These are phyloP conservation scores for Hyaloscypha bicolor DNA, from an alignment of 495 filamentous ascomycete genomes.

Conservation along the genomic window DNA sequence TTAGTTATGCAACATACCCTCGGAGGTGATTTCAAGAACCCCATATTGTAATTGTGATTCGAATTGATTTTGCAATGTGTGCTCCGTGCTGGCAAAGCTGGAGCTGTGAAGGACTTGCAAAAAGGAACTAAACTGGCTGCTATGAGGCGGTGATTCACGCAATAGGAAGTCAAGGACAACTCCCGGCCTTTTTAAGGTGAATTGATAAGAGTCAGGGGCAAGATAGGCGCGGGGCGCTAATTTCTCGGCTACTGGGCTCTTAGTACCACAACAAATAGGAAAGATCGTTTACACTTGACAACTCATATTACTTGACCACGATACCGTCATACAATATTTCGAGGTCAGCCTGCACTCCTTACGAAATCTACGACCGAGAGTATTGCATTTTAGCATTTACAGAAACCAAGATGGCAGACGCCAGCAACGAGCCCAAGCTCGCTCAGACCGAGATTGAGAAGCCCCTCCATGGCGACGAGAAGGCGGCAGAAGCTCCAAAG, in stretches of 20 bases:
- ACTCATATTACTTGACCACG: conserved; percentile 4
- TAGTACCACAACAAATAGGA: conserved; percentile 16
- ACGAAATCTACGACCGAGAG: not conserved
- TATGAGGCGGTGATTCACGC: not conserved
- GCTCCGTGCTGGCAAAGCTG: not conserved
- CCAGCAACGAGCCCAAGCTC: conserved; percentile 31
- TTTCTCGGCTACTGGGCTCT: not conserved
- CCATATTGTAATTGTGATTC: not conserved
- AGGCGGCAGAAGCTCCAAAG: conserved; percentile 38
- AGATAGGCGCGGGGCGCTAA: not conserved
- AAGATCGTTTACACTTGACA: conserved; percentile 12
- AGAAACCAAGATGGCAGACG: conserved; percentile 33
- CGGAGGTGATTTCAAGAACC: not conserved
- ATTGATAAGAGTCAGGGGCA: conserved; percentile 10
- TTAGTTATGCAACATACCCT: conserved; percentile 22
- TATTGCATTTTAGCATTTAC: conserved; percentile 12
- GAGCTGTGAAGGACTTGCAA: no score
- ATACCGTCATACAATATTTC: conserved; percentile 10
- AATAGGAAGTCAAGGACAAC: not conserved
- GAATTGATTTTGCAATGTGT: not conserved
- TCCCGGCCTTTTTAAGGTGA: not conserved
- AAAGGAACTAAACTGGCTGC: no score
- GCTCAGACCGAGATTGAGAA: conserved; percentile 24
- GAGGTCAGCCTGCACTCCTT: conserved; percentile 14
- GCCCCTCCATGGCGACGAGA: conserved; percentile 35